Evolutionary conservation across 306 rosid species (phyloP).

Genomic region (Trichosanthes cucumerina): DNA sequence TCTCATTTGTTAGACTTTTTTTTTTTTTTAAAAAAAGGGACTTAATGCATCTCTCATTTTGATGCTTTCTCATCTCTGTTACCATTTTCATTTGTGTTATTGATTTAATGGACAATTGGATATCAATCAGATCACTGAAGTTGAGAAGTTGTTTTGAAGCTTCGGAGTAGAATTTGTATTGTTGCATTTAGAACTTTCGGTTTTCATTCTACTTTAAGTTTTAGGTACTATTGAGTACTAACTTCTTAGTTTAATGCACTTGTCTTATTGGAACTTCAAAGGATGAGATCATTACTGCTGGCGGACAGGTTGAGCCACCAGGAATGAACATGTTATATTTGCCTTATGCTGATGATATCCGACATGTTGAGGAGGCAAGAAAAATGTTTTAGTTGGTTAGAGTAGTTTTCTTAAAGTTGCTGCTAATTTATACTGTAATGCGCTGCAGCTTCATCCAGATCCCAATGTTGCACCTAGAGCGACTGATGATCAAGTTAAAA

Average conservation of each 20-base stretch:
- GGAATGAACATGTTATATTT: constrained; percentile 95
- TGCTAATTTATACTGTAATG: constrained; percentile 8
- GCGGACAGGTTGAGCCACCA: constrained; percentile 88
- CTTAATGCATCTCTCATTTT: neutral
- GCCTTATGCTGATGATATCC: constrained; percentile 85
- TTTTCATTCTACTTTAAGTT: neutral
- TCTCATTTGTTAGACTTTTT: neutral
- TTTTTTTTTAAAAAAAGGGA: too few species aligned
- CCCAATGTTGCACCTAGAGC: constrained; percentile 38
- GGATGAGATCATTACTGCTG: constrained; percentile 65
- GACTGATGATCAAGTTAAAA: constrained; percentile 59
- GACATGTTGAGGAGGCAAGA: constrained; percentile 87
- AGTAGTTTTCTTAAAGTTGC: constrained; percentile 15
- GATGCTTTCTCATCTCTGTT: neutral
- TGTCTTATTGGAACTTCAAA: constrained; percentile 15
- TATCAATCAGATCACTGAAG: neutral
- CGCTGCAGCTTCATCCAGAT: constrained; percentile 49
- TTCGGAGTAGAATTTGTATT: neutral
- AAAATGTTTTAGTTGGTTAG: constrained; percentile 5
- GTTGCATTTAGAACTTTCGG: neutral
- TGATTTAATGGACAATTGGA: neutral
- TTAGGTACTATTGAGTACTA: neutral
- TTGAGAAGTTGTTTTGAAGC: neutral
- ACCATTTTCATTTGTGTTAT: neutral
- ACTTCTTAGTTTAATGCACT: neutral